phyloP scores from a whole-genome alignment of 371 early-diverging fungal species.

The Lichtheimia ramosa region DNA sequence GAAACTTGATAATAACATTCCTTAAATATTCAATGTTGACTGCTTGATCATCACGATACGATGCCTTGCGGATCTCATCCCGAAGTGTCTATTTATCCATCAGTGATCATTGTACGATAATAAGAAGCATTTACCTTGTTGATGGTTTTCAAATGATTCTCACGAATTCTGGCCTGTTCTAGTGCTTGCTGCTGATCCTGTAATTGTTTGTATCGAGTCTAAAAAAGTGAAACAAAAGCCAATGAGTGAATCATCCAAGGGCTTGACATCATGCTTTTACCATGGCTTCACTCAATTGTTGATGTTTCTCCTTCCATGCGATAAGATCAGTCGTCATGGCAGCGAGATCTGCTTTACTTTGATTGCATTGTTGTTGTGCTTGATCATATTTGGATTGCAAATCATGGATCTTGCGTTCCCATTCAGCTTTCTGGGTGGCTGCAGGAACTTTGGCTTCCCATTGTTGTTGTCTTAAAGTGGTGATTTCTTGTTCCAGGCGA shows the following conservation, averaged over 20 bases:
- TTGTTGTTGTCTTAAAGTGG: conserved; percentile 23
- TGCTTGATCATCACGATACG: conserved; percentile 27
- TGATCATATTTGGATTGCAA: conserved; percentile 5
- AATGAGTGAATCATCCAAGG: background rate
- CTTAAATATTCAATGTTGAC: conserved; percentile 79
- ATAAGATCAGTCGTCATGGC: conserved; percentile 6
- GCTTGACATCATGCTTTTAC: conserved; percentile 13
- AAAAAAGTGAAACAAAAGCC: background rate
- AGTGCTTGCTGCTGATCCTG: conserved; percentile 29
- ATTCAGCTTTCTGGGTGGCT: conserved; percentile 7
- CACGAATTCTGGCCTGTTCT: conserved; percentile 57
- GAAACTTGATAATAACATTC: conserved; percentile 78
- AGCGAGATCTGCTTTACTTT: background rate
- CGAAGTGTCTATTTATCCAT: conserved; percentile 45
- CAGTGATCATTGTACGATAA: background rate
- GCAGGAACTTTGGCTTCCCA: conserved; percentile 10
- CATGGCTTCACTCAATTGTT: conserved; percentile 11
- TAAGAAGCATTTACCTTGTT: conserved; percentile 42
- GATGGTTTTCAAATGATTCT: conserved; percentile 56
- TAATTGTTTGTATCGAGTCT: conserved; percentile 3
- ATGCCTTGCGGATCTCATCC: conserved; percentile 56
- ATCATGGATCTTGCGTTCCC: conserved; percentile 11
- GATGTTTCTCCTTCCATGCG: conserved; percentile 26
- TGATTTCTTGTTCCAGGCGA: conserved; percentile 19
- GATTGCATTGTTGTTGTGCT: conserved; percentile 3